Conservation (phyloP, 176 grass and related monocot genomes). For the Otatea glauca region DNA sequence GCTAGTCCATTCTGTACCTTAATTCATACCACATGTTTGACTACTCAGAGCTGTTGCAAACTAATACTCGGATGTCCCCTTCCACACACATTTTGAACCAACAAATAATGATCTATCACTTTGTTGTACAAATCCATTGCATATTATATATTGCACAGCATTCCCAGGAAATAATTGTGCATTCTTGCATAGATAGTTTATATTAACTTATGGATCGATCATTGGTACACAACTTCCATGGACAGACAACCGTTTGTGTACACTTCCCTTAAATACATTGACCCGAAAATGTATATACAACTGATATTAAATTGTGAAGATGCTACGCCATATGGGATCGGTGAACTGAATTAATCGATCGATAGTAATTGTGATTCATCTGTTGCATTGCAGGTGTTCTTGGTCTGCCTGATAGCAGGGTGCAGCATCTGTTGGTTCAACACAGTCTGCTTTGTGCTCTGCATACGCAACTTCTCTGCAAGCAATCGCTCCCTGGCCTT, state of each 20-base stretch:
- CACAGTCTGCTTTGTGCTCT: slow-evolving; percentile 92
- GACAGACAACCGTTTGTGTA: background rate
- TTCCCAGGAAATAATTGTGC: background rate
- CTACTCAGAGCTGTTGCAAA: too few species aligned
- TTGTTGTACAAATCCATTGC: background rate
- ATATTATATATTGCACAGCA: background rate
- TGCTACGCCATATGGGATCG: background rate
- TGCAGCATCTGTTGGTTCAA: slow-evolving; percentile 99
- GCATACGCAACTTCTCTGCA: slow-evolving; percentile 72
- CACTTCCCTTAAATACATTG: background rate
- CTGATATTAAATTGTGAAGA: background rate
- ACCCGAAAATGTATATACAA: background rate
- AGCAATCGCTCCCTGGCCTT: slow-evolving; percentile 72
- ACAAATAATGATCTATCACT: background rate
- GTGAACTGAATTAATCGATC: background rate
- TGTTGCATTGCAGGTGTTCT: slow-evolving; percentile 64
- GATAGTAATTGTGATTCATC: background rate
- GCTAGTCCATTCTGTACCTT: background rate
- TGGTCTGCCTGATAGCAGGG: slow-evolving; percentile 75
- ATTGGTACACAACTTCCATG: background rate
- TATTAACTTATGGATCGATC: background rate
- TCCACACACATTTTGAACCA: background rate
- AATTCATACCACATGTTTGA: background rate
- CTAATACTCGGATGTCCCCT: background rate
- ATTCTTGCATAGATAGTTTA: background rate